These are phyloP conservation scores for Actinomucor elegans DNA, from an alignment of 371 early-diverging fungal species.

Conservation along the genomic window DNA sequence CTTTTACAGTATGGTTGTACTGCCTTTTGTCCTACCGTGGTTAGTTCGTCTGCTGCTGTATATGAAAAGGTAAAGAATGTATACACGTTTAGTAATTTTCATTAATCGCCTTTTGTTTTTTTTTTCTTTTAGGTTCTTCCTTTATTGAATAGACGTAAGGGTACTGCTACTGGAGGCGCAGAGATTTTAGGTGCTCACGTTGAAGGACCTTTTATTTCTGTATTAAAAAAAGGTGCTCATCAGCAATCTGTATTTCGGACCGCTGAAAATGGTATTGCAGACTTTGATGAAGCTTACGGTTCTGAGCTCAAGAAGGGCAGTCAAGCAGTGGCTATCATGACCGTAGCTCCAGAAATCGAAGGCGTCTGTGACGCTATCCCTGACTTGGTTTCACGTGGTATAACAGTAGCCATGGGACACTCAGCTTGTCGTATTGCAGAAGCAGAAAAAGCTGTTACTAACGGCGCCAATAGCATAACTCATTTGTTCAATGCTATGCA, in stretches of 20 bases:
- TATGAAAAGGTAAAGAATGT: constrained; percentile 64
- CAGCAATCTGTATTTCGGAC: constrained; percentile 63
- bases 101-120: neutral
- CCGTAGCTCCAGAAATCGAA: constrained; percentile 82
- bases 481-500: constrained; percentile 88
- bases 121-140: constrained; percentile 51
- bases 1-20: constrained; percentile 80
- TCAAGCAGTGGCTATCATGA: constrained; percentile 68
- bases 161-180: constrained; percentile 69
- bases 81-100: neutral
- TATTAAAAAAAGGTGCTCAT: constrained; percentile 74
- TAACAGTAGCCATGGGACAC: constrained; percentile 76
- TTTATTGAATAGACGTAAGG: constrained; percentile 68
- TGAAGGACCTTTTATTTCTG: constrained; percentile 82
- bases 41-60: constrained; percentile 72
- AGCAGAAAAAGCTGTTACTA: constrained; percentile 68
- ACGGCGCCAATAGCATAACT: constrained; percentile 73
- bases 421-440: constrained; percentile 70
- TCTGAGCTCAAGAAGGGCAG: constrained; percentile 45
- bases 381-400: constrained; percentile 63
- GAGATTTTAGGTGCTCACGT: constrained; percentile 83
- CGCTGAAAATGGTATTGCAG: constrained; percentile 67
- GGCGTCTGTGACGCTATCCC: constrained; percentile 74
- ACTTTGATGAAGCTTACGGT: constrained; percentile 76
- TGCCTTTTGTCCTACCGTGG: constrained; percentile 83